Percentiles rank a stretch among this genome's conserved stretches.
phyloP scores from a whole-genome alignment of 306 rosid species.

The Prunus fruticosa region DNA sequence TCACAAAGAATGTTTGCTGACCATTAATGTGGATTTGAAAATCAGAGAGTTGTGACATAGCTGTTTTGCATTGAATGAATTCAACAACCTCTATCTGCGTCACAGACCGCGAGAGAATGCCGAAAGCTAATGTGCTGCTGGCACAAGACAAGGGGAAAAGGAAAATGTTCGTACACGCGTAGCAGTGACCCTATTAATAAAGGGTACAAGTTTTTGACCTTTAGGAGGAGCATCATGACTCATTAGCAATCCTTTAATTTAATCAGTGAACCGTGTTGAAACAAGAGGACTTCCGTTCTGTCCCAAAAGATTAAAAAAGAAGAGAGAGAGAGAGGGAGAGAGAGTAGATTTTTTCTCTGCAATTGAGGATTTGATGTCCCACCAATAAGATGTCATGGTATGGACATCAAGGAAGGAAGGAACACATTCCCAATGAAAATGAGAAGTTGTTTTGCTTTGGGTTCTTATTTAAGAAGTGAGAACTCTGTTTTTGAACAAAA shows the following conservation, averaged over 20 bases:
- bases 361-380: not conserved
- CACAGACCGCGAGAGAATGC: not conserved
- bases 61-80: slow-evolving; percentile 30
- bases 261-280: not conserved
- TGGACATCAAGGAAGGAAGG: too few species aligned
- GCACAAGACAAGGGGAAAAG: slow-evolving; percentile 2
- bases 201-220: slow-evolving; percentile 5
- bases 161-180: not conserved
- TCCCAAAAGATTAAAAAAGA: too few species aligned
- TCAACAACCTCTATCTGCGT: slow-evolving; percentile 6
- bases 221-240: slow-evolving; percentile 2
- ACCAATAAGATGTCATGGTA: not conserved
- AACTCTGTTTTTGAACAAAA: not conserved
- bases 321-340: too few species aligned
- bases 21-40: slow-evolving; percentile 55
- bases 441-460: not conserved
- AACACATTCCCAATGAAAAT: not conserved
- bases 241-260: slow-evolving; percentile 4
- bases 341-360: too few species aligned
- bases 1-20: slow-evolving; percentile 50
- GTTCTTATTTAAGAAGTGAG: not conserved
- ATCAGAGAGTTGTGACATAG: slow-evolving; percentile 46
- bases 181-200: not conserved
- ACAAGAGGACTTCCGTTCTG: too few species aligned
- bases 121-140: not conserved